Base-by-base conservation (phyloP, 768 basidiomycete species). In the Serendipita sp. region DNA sequence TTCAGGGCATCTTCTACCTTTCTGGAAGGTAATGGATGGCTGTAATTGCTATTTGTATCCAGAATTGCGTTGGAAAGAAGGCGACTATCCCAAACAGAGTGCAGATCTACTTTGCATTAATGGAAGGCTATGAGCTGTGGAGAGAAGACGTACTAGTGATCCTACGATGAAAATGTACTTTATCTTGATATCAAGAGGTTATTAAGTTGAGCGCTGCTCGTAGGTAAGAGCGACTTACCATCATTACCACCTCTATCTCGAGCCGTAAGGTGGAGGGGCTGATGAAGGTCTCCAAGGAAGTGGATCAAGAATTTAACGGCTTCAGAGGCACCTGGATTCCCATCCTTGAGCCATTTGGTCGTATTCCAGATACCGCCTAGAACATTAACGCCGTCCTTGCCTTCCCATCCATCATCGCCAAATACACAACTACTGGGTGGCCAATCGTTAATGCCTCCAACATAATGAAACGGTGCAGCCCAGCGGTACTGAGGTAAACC, bases 231-330 rank as follows among this genome's bases (percentile, higher is more conserved):
- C 37, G 35, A 71, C 74, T 67, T 64, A 73, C 78, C 77, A 3
- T 81, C 81, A 71, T 97, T 98, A 0, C 94, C 95, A 3, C 95
- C 95, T 35, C 89, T 80, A 69, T 92, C 84, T 16, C 92, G 78
- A 1, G 90, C 90, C 0, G 88, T 88, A 44, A 99, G 80, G 73
- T 99, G 95, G 64, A 99, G 76, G 3, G 95, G 95, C 81, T 88
- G 85, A 70, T 96, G 95, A 79, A 95, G 78, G 72, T 97, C 95
- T 0, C 95, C 93, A 10, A 96, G 64, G 69, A 92, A 97, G 73
- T 99, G 96, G 35, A 94, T 81, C 37, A 99, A 77, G 77, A 96
- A 99, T 73, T 89, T 88, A 69, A 97, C 78, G 1, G 95, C 89
- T 69, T 92, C 88, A 70, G 86, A 84, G 1, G 84, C 84, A 10